phyloP scores from a whole-genome alignment of 352 stramenopile species.

The Phytophthora chlamydospora region DNA sequence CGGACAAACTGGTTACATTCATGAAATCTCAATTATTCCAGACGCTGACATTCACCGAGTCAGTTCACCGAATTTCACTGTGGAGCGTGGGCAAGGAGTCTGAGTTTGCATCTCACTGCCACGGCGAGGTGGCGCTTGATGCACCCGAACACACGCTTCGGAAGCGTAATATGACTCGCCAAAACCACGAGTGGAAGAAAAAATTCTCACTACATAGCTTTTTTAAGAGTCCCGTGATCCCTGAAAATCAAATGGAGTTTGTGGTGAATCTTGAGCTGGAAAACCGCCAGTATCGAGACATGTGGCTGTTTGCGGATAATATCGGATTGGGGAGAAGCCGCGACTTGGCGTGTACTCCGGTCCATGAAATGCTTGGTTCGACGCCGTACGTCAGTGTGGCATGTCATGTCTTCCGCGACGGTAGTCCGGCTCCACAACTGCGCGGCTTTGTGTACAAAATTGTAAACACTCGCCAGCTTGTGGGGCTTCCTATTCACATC shows the following conservation, averaged over 20 bases:
- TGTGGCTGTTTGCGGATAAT: conserved; percentile 75
- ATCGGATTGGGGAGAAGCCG: conserved; percentile 67
- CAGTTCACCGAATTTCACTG: conserved; percentile 58
- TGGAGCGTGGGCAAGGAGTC: conserved; percentile 76
- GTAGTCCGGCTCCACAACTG: conserved; percentile 40
- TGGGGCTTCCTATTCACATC: conserved; percentile 71
- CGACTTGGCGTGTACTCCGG: conserved; percentile 61
- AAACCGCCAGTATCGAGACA: conserved; percentile 54
- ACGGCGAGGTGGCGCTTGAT: conserved; percentile 55
- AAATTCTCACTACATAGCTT: conserved; percentile 81
- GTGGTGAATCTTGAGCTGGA: conserved; percentile 65
- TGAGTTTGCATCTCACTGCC: conserved; percentile 61
- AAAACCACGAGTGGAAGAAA: conserved; percentile 78
- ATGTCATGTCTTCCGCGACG: conserved; percentile 62
- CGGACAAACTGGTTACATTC: conserved; percentile 41
- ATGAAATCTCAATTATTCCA: conserved; percentile 59
- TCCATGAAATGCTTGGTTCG: conserved; percentile 70
- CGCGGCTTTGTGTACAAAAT: conserved; percentile 71
- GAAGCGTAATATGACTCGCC: conserved; percentile 47
- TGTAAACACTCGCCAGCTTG: conserved; percentile 49
- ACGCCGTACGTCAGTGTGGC: conserved; percentile 73
- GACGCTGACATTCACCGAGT: conserved; percentile 74
- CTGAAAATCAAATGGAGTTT: conserved; percentile 75
- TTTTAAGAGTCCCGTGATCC: conserved; percentile 65
- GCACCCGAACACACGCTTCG: conserved; percentile 47